phyloP scores from a whole-genome alignment of 2,329 filamentous ascomycete species.

The Immersiporthe knoxdaviesiana region DNA sequence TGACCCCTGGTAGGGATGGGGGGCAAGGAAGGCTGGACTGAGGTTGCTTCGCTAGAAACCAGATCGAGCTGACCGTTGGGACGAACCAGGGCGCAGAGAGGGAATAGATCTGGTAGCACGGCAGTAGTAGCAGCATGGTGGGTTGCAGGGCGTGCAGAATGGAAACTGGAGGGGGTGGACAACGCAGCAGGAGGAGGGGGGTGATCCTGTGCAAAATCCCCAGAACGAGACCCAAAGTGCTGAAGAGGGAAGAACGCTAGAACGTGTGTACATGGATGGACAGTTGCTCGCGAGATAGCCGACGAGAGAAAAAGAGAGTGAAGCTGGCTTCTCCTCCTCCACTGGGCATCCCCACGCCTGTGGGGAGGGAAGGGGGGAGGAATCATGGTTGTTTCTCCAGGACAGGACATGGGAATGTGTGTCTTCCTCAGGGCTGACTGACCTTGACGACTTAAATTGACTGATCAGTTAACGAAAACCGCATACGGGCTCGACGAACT shows the following conservation, averaged over 20 bases:
- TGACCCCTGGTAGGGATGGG: neutral
- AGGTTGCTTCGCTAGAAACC: neutral
- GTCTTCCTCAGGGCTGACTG: neutral
- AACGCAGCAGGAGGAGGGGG: too few species aligned
- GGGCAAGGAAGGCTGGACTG: neutral
- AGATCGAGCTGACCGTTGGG: conserved; percentile 1
- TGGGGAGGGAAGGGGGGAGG: neutral
- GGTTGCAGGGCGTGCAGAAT: neutral
- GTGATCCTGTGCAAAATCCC: too few species aligned
- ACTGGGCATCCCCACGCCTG: neutral
- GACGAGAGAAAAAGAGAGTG: neutral
- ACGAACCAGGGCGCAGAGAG: neutral
- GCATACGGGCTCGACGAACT: neutral
- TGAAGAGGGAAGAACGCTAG: neutral
- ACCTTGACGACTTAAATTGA: neutral
- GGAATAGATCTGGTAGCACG: neutral
- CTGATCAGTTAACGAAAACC: neutral
- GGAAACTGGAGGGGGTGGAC: neutral
- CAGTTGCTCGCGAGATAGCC: neutral
- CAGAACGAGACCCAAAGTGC: neutral
- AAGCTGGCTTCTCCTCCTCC: neutral
- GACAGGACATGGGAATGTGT: neutral
- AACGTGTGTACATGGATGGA: neutral
- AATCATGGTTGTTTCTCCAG: neutral
- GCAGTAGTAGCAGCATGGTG: neutral